Conservation (phyloP, 345 rosid genomes). For the Salix udensis region DNA sequence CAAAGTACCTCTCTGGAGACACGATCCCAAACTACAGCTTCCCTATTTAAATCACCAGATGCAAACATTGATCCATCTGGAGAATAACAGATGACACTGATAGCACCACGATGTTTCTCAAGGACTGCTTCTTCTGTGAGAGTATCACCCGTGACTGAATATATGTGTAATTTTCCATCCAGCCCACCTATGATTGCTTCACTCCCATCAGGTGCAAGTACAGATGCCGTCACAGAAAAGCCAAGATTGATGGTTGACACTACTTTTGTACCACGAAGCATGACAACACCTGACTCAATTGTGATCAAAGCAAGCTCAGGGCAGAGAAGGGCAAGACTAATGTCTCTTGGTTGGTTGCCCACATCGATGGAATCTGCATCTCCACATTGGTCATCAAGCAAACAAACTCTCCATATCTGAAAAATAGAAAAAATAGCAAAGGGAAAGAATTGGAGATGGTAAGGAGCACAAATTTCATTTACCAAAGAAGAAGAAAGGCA, state of each 20-base stretch:
- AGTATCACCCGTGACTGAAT: constrained; percentile 61
- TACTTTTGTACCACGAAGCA: constrained; percentile 64
- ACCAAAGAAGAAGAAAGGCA: not conserved
- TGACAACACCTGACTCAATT: constrained; percentile 72
- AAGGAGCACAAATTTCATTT: not conserved
- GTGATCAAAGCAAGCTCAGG: constrained; percentile 70
- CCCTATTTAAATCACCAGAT: constrained; percentile 83
- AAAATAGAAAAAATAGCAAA: constrained; percentile 2
- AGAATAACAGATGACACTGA: constrained; percentile 75
- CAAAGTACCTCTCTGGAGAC: constrained; percentile 64
- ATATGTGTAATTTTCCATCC: constrained; percentile 77
- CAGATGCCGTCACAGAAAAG: constrained; percentile 75
- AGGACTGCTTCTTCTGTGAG: constrained; percentile 73
- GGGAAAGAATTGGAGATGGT: not conserved
- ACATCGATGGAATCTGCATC: constrained; percentile 59
- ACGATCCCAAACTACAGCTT: constrained; percentile 86
- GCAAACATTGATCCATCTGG: constrained; percentile 94
- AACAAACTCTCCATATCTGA: constrained; percentile 71
- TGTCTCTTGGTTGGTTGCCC: constrained; percentile 84
- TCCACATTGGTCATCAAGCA: constrained; percentile 70
- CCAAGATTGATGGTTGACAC: constrained; percentile 71
- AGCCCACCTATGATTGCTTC: constrained; percentile 86
- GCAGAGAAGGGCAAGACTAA: constrained; percentile 64
- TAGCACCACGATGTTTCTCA: constrained; percentile 87
- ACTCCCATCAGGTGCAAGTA: constrained; percentile 77